Evolutionary conservation across 805 yeast genomes (phyloP).

Genomic region (Sugiyamaella smithiae): DNA sequence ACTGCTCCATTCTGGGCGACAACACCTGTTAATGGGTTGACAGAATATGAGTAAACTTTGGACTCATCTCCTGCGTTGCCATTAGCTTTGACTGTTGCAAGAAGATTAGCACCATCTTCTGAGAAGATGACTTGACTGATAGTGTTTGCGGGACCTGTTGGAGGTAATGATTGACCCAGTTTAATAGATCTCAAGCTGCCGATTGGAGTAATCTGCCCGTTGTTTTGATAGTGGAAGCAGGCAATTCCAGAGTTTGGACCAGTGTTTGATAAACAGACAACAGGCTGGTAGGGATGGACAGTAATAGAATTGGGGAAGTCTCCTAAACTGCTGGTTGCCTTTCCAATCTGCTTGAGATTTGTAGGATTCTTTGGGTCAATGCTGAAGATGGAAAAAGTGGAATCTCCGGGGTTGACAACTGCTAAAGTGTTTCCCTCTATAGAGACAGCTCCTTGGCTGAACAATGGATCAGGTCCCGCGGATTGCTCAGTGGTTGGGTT

Average conservation of each 20-base stretch:
- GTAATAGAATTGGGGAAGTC: conserved; percentile 9
- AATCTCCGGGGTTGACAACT: conserved; percentile 6
- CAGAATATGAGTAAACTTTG: background rate
- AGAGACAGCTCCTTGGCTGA: conserved; percentile 5
- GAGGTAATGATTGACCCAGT: background rate
- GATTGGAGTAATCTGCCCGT: background rate
- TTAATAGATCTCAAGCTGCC: conserved; percentile 2
- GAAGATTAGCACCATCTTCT: conserved; percentile 6
- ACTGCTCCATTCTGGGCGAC: background rate
- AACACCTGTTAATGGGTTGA: conserved; percentile 1
- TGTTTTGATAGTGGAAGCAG: conserved; percentile 3
- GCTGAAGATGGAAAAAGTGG: background rate
- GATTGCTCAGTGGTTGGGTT: background rate
- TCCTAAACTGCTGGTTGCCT: background rate
- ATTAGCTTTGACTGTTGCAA: conserved; percentile 3
- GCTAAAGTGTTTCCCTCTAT: background rate
- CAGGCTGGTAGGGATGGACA: conserved; percentile 6
- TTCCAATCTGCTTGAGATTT: background rate
- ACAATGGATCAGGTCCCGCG: conserved; percentile 5
- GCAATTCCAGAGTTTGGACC: conserved; percentile 8
- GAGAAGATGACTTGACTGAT: conserved; percentile 2
- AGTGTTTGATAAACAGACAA: conserved; percentile 7
- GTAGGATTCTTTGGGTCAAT: background rate
- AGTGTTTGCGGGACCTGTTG: conserved; percentile 2
- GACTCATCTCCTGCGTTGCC: background rate